Evolutionary conservation across 2,329 filamentous ascomycete genomes (phyloP), one percentile per base, ranked within the genome.

Genomic region (Epichloe sp.): DNA sequence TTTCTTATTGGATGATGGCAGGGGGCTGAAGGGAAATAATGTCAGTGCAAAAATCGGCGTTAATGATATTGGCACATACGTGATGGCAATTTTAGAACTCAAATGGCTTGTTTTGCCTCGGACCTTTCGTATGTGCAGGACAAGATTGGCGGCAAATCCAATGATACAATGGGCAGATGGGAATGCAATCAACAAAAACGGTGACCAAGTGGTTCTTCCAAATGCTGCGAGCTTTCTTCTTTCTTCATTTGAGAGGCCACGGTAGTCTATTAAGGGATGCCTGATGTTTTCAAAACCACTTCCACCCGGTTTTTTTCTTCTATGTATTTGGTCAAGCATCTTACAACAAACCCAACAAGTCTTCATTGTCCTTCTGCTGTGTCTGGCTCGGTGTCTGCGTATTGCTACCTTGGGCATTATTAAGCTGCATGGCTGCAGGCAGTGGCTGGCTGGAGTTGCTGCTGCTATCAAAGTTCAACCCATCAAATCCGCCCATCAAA

Each of bases 401-500:
- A 36, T 52, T 31, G 17, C 53, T 36, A 19, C 58, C 61, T 36
- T 68, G 64, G 4, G 62, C 60, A 48, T 66, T 63, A 47, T 70
- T 67, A 56, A 81, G 63, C 61, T 85, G 78, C 64, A 80, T 77
- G 11, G 74, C 72, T 4, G 84, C 73, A 15, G 85, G 82, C 35
- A 85, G 76, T 17, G 85, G 80, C 57, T 83, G 79, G 56, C 73
- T 79, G 15, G 61, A 56, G 47, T 61, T 58, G 23, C 71, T 69
- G 41, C 79, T 80, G 45, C 82, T 78, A 17, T 47, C 49, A 62
- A 98, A 73, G 68, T 88, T 83, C 70, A 98, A 74, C 4, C 81
- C 82, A 31, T 83, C 86, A 63, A 98, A 94, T 1, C 90, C 90
- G 62, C 88, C 88, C 74, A 96, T 85, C 61, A 98, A 71, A 67